Evolutionary conservation across 164 flowering plant genomes (phyloP).

Genomic region (Akebia trifoliata): DNA sequence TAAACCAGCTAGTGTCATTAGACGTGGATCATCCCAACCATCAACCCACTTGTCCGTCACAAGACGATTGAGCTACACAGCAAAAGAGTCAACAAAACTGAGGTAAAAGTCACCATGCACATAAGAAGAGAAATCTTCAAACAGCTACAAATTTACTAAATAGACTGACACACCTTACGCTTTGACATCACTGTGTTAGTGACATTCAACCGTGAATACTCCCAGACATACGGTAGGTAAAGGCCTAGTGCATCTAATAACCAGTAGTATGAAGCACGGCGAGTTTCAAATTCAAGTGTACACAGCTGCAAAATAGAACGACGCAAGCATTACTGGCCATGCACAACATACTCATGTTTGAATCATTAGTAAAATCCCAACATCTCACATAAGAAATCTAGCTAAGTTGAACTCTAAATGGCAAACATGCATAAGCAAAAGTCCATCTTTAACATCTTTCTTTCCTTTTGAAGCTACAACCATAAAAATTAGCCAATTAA

Average conservation of each 20-base stretch:
- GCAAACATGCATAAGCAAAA: too few relatives aligned
- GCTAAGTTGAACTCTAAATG: too few relatives aligned
- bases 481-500: too few relatives aligned
- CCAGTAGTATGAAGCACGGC: constrained; percentile 97
- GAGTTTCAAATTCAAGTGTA: constrained; percentile 93
- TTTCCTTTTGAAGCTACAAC: too few relatives aligned
- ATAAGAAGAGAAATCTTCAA: neutral
- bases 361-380: neutral
- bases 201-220: constrained; percentile 82
- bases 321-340: neutral
- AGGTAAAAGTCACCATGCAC: neutral
- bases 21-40: constrained; percentile 98
- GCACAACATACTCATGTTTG: constrained; percentile 2
- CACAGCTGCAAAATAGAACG: constrained; percentile 53
- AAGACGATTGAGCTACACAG: constrained; percentile 63
- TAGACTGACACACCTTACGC: constrained; percentile 56
- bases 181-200: constrained; percentile 91
- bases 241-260: constrained; percentile 66
- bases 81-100: constrained; percentile 3
- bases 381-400: too few relatives aligned
- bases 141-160: neutral
- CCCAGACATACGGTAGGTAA: constrained; percentile 90
- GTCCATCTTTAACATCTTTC: too few relatives aligned
- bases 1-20: constrained; percentile 94
- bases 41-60: constrained; percentile 88